Evolutionary conservation across 768 basidiomycete species (phyloP).

Genomic region (Daedalea quercina): DNA sequence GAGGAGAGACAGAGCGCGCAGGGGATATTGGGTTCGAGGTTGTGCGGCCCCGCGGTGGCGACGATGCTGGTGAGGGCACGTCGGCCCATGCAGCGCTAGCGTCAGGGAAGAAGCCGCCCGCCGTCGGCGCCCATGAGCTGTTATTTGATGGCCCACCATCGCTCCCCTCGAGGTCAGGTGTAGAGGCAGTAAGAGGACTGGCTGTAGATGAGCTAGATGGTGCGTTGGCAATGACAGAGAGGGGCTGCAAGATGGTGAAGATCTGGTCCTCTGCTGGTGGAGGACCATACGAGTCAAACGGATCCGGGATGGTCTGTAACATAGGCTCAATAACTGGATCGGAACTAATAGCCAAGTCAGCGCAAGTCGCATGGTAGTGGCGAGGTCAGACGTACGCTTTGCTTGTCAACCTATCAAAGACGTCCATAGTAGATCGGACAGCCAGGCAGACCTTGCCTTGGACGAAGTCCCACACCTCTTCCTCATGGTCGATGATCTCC

Average conservation of each 20-base stretch:
- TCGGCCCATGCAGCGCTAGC: conserved; percentile 27
- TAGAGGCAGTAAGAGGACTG: conserved; percentile 46
- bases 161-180: conserved; percentile 27
- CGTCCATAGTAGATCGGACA: conserved; percentile 86
- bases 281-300: conserved; percentile 88
- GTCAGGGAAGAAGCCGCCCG: conserved; percentile 40
- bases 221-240: conserved; percentile 64
- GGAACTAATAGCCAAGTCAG: conserved; percentile 38
- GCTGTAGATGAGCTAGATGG: conserved; percentile 44
- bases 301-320: conserved; percentile 85
- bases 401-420: conserved; percentile 81
- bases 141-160: conserved; percentile 17
- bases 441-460: conserved; percentile 83
- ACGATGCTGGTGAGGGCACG: conserved; percentile 9
- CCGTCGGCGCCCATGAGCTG: conserved; percentile 42
- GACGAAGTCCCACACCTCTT: conserved; percentile 92
- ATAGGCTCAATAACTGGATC: conserved; percentile 90
- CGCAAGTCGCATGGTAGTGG: background rate
- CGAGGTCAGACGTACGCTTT: conserved; percentile 60
- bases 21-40: conserved; percentile 17
- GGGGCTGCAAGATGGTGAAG: conserved; percentile 86
- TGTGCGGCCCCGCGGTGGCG: conserved; percentile 16
- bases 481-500: conserved; percentile 87
- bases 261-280: conserved; percentile 86
- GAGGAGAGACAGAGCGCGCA: conserved; percentile 43